A percentile compares a stretch with the other conserved stretches of the same genome.
Evolutionary conservation across 2,329 filamentous ascomycete species (phyloP).

Genomic region (Diaporthe nobilis): DNA sequence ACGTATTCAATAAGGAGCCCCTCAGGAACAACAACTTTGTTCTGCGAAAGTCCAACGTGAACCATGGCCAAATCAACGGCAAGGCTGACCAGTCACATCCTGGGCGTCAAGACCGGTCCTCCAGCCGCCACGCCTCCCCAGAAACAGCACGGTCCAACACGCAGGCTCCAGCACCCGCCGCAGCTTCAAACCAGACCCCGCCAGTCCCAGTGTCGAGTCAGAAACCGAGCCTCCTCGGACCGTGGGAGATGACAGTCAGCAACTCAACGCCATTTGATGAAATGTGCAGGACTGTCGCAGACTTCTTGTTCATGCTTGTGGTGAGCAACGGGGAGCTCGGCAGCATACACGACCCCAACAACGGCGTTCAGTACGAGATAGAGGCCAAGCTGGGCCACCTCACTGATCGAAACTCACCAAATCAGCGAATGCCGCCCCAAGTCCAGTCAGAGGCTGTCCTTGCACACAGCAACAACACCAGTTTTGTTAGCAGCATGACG

Average conservation of each 20-base stretch:
- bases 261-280: slow-evolving; percentile 81
- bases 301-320: slow-evolving; percentile 83
- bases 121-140: slow-evolving; percentile 63
- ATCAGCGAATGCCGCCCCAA: slow-evolving; percentile 74
- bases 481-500: slow-evolving; percentile 92
- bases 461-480: slow-evolving; percentile 70
- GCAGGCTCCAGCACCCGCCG: slow-evolving; percentile 41
- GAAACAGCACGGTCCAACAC: slow-evolving; percentile 57
- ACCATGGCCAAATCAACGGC: slow-evolving; percentile 55
- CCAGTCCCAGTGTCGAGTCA: slow-evolving; percentile 42
- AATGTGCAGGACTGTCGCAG: slow-evolving; percentile 80
- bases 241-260: slow-evolving; percentile 78
- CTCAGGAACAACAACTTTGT: slow-evolving; percentile 62
- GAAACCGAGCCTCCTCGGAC: slow-evolving; percentile 58
- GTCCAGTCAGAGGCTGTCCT: slow-evolving; percentile 81
- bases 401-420: slow-evolving; percentile 78
- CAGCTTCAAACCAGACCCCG: slow-evolving; percentile 44
- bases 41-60: slow-evolving; percentile 53
- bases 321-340: slow-evolving; percentile 76
- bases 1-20: slow-evolving; percentile 54
- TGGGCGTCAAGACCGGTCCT: slow-evolving; percentile 45
- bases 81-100: slow-evolving; percentile 48
- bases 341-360: slow-evolving; percentile 66
- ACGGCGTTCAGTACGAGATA: slow-evolving; percentile 83
- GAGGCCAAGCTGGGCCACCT: slow-evolving; percentile 93